A percentile compares a stretch with the other conserved stretches of the same genome.
These are phyloP conservation scores for Alternaria triticimaculans DNA, from an alignment of 2,329 filamentous ascomycete species.

Conservation along the genomic window DNA sequence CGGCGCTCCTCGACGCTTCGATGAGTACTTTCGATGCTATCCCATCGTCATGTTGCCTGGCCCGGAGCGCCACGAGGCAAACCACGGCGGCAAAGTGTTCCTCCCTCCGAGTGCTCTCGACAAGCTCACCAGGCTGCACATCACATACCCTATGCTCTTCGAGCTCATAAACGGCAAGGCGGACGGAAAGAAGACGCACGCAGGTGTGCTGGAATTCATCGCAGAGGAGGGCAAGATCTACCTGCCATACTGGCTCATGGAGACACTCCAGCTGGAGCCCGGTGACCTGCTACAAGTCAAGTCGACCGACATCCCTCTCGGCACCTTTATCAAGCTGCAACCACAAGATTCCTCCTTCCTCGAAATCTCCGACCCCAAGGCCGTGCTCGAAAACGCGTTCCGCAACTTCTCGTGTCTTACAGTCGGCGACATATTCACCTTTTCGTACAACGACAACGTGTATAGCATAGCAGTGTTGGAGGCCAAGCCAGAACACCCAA, in stretches of 20 bases:
- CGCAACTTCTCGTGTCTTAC: slow-evolving; percentile 94
- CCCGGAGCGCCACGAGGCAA: slow-evolving; percentile 84
- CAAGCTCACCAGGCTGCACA: slow-evolving; percentile 93
- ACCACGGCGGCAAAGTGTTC: slow-evolving; percentile 97
- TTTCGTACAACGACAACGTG: slow-evolving; percentile 92
- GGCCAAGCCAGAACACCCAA: slow-evolving; percentile 85
- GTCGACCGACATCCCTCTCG: slow-evolving; percentile 88
- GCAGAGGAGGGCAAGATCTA: slow-evolving; percentile 97
- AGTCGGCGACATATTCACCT: slow-evolving; percentile 93
- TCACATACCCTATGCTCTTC: slow-evolving; percentile 96
- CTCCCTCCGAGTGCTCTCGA: slow-evolving; percentile 95
- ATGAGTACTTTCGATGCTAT: slow-evolving; percentile 98
- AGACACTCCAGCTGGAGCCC: slow-evolving; percentile 84
- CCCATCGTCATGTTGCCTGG: slow-evolving; percentile 93
- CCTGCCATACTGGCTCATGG: slow-evolving; percentile 97
- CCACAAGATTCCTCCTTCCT: slow-evolving; percentile 92
- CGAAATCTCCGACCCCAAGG: slow-evolving; percentile 96
- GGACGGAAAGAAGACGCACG: slow-evolving; percentile 84
- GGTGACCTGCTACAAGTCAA: slow-evolving; percentile 95
- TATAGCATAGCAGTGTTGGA: slow-evolving; percentile 95
- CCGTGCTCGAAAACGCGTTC: slow-evolving; percentile 95
- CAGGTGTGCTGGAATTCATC: slow-evolving; percentile 95
- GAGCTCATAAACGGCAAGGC: slow-evolving; percentile 94
- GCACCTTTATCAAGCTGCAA: slow-evolving; percentile 94
- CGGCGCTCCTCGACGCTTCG: slow-evolving; percentile 75